Conservation (phyloP, 805 yeast genomes). For the Pichia cabralensis region DNA sequence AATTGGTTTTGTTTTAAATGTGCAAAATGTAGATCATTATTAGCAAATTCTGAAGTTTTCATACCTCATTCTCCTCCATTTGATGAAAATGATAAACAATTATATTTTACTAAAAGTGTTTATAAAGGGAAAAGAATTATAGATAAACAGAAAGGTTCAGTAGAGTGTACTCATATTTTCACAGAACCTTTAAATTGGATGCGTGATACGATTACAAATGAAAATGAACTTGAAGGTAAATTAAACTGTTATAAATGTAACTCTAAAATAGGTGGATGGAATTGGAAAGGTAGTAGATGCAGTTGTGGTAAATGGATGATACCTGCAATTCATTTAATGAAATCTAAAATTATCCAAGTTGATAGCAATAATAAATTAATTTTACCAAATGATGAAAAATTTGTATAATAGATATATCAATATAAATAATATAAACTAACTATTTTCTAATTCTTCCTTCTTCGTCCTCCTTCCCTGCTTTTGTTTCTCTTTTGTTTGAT, state of each 20-base stretch:
- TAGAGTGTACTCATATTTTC: constrained; percentile 72
- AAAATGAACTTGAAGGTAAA: constrained; percentile 67
- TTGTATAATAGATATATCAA: background rate
- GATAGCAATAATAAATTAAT: constrained; percentile 12
- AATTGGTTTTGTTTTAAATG: constrained; percentile 44
- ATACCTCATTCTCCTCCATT: constrained; percentile 57
- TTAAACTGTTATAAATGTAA: constrained; percentile 77
- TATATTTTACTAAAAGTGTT: constrained; percentile 55
- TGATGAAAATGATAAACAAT: constrained; percentile 50
- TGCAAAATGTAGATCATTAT: constrained; percentile 64
- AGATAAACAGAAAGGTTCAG: constrained; percentile 45
- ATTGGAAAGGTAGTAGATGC: constrained; percentile 92
- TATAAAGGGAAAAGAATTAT: constrained; percentile 52
- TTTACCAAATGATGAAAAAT: constrained; percentile 7
- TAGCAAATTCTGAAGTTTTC: constrained; percentile 56
- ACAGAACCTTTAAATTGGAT: constrained; percentile 91
- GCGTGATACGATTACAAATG: constrained; percentile 31
- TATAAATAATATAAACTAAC: no score
- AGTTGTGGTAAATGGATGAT: constrained; percentile 94
- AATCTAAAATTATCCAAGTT: constrained; percentile 70
- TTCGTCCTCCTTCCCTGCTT: no score
- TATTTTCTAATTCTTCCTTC: no score
- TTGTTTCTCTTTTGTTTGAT: no score
- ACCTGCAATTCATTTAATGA: constrained; percentile 78
- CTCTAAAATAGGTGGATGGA: constrained; percentile 81